Evolutionary conservation across 805 yeast species (phyloP).

Genomic region (Myxozyma neotropica): DNA sequence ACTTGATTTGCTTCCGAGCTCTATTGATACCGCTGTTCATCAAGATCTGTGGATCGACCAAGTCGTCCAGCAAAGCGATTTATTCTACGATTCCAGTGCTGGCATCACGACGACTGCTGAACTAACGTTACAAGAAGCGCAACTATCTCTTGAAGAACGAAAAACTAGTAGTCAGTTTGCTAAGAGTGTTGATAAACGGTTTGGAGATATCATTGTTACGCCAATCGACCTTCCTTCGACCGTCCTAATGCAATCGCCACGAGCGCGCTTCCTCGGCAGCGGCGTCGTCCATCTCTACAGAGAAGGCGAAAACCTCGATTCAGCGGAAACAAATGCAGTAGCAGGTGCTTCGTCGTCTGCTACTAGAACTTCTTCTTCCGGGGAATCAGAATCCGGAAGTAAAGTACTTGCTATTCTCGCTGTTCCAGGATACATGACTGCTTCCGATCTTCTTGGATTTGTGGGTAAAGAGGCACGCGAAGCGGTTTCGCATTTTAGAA

Average conservation of each 20-base stretch:
- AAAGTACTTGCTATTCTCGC: constrained; percentile 78
- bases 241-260: constrained; percentile 43
- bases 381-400: constrained; percentile 30
- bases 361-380: neutral
- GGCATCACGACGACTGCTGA: too few species aligned
- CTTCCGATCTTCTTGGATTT: constrained; percentile 79
- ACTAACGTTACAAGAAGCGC: too few species aligned
- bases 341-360: neutral
- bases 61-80: constrained; percentile 5
- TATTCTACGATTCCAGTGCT: constrained; percentile 12
- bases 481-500: constrained; percentile 68
- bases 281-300: constrained; percentile 73
- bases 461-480: constrained; percentile 64
- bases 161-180: too few species aligned
- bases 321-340: constrained; percentile 27
- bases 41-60: constrained; percentile 13
- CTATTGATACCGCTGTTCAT: neutral
- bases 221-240: constrained; percentile 32
- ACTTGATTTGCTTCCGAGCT: constrained; percentile 18
- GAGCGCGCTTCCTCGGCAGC: constrained; percentile 67
- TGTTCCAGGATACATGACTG: constrained; percentile 83
- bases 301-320: constrained; percentile 47
- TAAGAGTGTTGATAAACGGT: constrained; percentile 32
- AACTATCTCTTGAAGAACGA: too few species aligned
- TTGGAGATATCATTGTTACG: constrained; percentile 27